Base-by-base conservation (phyloP, 2,329 filamentous ascomycete genomes). In the Phialophora expanda region DNA sequence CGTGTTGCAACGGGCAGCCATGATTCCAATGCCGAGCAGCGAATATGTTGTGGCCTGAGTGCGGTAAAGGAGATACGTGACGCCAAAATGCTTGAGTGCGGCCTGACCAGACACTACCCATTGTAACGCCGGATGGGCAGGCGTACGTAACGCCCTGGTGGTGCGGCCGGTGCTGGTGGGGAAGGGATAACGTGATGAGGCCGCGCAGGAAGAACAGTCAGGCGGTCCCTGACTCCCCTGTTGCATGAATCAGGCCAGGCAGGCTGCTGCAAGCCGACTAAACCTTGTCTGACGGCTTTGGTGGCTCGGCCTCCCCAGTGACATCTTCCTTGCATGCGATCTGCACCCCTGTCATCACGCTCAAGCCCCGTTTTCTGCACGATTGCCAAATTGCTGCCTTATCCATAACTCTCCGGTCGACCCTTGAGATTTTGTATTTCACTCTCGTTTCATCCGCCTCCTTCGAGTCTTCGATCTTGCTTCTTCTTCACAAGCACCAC, bases 241-340 rank as follows among this genome's bases (percentile, higher is more conserved):
- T 22, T 38, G 54, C 54, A 48, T 46, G 56, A 44, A 44, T 58
- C 34, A 46, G 38, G 38, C 38, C 38, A 44, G 44, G 57, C 57
- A 44, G 44, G 46, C 57, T 34, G 24, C 26, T 17, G 24, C 44
- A 8, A 34, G 17, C 41, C n/a, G 44, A 20, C 44, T 48, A 60
- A 53, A 20, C 34, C 34, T 61, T 54, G 48, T 20, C 48, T 48
- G 46, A 38, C n/a, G 28, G 58, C 38, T 53, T 41, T 17, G 38
- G n/a, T 17, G 38, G 17, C 17, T n/a, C 56, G 56, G 56, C 41
- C 28, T 46, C 26, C 41, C 20, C 28, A 51, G 58, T 51, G 58
- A 61, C 58, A 61, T 61, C 58, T 59, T 59, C 32, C 5, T 51
- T 59, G 56, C 56, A 59, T 59, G 20, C 38, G 44, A 28, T 30